A percentile compares a stretch with the other conserved stretches of the same genome.
Conservation (phyloP, 2,329 filamentous ascomycete species). For the Fusarium pseudocircinatum region DNA sequence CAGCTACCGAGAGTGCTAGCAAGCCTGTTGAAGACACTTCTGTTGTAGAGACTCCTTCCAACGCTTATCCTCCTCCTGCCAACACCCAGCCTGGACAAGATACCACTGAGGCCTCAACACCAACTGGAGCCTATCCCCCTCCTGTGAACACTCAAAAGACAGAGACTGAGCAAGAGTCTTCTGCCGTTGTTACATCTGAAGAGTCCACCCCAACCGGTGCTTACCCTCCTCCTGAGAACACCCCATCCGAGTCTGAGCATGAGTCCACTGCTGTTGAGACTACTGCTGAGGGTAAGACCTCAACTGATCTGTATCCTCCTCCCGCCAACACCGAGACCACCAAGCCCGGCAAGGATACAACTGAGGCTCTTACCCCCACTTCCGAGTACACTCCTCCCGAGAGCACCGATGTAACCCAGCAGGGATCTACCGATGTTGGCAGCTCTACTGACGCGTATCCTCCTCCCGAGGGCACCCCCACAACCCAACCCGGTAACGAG, state of each 20-base stretch:
- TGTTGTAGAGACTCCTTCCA: not conserved
- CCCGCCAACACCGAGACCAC: constrained; percentile 11
- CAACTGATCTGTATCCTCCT: constrained; percentile 19
- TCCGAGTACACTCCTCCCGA: constrained; percentile 9
- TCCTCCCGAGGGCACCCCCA: constrained; percentile 10
- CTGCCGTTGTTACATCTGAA: not conserved
- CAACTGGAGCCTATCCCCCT: constrained; percentile 1
- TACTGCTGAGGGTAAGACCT: not conserved
- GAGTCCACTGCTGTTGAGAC: not conserved
- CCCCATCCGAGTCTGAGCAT: not conserved
- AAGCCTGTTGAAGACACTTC: constrained; percentile 12
- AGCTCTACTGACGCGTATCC: constrained; percentile 13
- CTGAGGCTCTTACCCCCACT: constrained; percentile 18
- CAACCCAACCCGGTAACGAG: not conserved
- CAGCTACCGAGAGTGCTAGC: constrained; percentile 3
- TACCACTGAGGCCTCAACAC: not conserved
- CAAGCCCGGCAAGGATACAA: constrained; percentile 7
- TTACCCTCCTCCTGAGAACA: not conserved
- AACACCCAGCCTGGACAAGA: not conserved
- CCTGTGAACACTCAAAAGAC: not conserved
- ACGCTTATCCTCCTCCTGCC: not conserved
- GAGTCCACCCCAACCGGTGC: not conserved
- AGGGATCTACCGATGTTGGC: constrained; percentile 15
- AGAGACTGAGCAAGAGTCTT: not conserved
- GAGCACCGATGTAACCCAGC: constrained; percentile 15